These are phyloP conservation scores for Breviolum minutum DNA, from an alignment of 73 alveolate species.

Conservation along the genomic window DNA sequence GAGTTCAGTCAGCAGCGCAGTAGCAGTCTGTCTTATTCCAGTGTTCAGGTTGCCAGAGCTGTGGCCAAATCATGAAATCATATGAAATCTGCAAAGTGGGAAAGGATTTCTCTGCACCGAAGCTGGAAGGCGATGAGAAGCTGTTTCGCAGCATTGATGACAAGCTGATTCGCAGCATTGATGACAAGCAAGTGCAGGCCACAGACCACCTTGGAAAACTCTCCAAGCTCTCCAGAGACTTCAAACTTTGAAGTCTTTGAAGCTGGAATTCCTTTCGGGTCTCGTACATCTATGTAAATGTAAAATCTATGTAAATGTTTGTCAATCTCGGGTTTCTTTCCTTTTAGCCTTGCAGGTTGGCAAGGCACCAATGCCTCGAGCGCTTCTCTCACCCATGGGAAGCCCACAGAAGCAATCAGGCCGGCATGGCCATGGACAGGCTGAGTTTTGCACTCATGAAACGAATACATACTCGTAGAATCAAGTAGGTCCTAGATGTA, in stretches of 20 bases:
- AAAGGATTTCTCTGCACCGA: not conserved
- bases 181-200: slow-evolving; percentile 40
- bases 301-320: no score
- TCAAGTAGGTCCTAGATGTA: no score
- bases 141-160: no score
- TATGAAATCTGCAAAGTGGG: no score
- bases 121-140: not conserved
- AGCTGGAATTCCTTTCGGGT: not conserved
- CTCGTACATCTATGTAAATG: no score
- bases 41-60: no score
- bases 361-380: slow-evolving; percentile 34
- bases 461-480: no score
- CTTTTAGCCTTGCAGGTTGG: not conserved
- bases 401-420: slow-evolving; percentile 30
- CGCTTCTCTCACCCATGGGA: slow-evolving; percentile 8
- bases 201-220: not conserved
- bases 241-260: not conserved
- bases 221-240: not conserved
- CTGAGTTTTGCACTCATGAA: no score
- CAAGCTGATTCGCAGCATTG: slow-evolving; percentile 48
- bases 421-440: not conserved
- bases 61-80: no score
- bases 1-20: no score
- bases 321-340: no score
- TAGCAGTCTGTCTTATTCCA: no score